Evolutionary conservation across 768 basidiomycete genomes (phyloP), one percentile per base, ranked within the genome.

Genomic region (Cystofilobasidium macerans): DNA sequence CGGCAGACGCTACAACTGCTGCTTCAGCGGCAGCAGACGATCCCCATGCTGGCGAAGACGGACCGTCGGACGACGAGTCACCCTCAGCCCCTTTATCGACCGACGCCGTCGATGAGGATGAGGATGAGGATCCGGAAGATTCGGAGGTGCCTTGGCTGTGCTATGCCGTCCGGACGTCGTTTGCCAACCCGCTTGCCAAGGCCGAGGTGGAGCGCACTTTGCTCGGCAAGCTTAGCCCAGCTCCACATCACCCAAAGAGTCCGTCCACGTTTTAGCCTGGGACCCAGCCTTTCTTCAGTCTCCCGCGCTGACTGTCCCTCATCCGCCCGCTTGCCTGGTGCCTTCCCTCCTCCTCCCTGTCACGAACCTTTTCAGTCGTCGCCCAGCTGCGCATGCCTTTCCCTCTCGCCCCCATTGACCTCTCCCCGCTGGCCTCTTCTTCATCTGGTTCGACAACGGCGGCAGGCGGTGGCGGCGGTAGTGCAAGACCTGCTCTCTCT

Each of bases 301-400:
- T 33, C n/a, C 4, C 14, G 18, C 4, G 3, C 22, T n/a, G n/a
- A n/a, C 28, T 33, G 6, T 43, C 20, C 42, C 2, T 16, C 13
- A 33, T 30, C 22, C 20, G 42, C 30, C 26, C n/a, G 32, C 22
- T 12, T n/a, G n/a, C n/a, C 16, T 47, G 30, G 32, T 30, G 28
- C 28, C 9, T 33, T 64, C 30, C 30, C 62, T 13, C 30, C 20
- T 32, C 47, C 22, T 20, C 28, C 38, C n/a, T 13, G 18, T 28
- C 35, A 26, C 18, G 30, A 16, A 22, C n/a, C 12, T 20, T n/a
- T 6, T 6, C 47, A 66, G 65, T 66, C 36, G 57, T 66, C 53
- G 65, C 65, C 28, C 65, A 66, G 42, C 65, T 66, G n/a, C 59
- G 58, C 18, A 61, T 57, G 38, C 65, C 65, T 14, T 66, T 30